Evolutionary conservation across 441 rosid species (phyloP).

Genomic region (Pelargonium hybrid): DNA sequence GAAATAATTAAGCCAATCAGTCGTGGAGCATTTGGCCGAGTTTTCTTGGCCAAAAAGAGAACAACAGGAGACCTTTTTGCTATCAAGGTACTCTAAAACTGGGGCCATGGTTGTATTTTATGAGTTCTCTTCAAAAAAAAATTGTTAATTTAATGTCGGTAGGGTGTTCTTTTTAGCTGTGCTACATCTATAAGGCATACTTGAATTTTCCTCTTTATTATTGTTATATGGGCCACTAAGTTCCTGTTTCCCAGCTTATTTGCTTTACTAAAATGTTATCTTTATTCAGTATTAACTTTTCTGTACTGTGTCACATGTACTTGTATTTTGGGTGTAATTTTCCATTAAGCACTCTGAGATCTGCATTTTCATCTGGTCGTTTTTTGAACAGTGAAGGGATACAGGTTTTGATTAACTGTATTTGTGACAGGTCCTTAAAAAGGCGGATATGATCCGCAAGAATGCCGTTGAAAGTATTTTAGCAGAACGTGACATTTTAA

Average conservation of each 20-base stretch:
- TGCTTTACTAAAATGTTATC: neutral
- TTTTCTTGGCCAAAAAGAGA: slow-evolving; percentile 91
- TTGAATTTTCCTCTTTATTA: neutral
- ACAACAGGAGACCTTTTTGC: slow-evolving; percentile 98
- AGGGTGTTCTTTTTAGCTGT: neutral
- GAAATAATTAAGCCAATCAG: slow-evolving; percentile 98
- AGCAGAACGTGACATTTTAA: slow-evolving; percentile 96
- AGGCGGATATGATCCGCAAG: slow-evolving; percentile 96
- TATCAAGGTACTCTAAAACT: slow-evolving; percentile 51
- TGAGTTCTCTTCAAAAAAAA: neutral
- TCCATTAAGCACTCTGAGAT: neutral
- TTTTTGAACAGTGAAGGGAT: neutral
- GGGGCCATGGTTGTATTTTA: neutral
- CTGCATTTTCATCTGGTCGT: neutral
- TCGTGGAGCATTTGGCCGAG: slow-evolving; percentile 98
- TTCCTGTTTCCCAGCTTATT: neutral
- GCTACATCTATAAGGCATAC: neutral
- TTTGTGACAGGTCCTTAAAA: slow-evolving; percentile 70
- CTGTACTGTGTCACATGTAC: neutral
- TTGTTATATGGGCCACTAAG: neutral
- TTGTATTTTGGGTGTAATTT: neutral
- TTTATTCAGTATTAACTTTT: neutral
- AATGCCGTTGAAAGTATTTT: slow-evolving; percentile 98
- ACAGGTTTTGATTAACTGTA: slow-evolving; percentile 12
- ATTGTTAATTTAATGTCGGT: neutral